Base-by-base conservation (phyloP, 306 rosid species). In the Pachyrhizus erosus region DNA sequence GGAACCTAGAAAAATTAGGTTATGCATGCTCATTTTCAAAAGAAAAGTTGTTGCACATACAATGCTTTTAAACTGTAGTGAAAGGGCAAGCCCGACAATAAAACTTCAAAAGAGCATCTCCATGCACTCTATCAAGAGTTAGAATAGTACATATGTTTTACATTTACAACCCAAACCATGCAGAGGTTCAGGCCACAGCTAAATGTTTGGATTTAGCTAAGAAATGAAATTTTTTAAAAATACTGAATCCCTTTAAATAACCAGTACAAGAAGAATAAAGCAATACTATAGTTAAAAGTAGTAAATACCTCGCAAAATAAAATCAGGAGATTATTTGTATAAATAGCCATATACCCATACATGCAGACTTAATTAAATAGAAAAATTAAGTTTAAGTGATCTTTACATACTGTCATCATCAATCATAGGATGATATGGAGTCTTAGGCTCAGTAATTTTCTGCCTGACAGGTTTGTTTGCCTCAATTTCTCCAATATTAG, bases 361-460 rank as follows among this genome's bases (percentile, higher is more conserved):
- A 33, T 76, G 75, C 71, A 65, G 67, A 70, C 34, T 64, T 18
- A 40, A 62, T 5, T 5, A 24, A 60, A 29, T 62, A 27, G 77
- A 79, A 75, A 46, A 72, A 83, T 34, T 70, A 79, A 57, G 66
- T 60, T 58, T 72, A 49, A 83, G 23, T 70, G 46, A 79, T 68
- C 65, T 65, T 51, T 74, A 73, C 80, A 84, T 77, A 96, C 99
- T 88, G 45, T 96, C 97, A 83, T 93, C 98, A 54, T 94, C 97
- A 84, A 93, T 83, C 98, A 96, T 91, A 34, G 90, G 92, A 83
- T 96, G 99, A 88, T 96, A 96, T 40, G 99, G 99, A 43, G 99
- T 96, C 92, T 96, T 96, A 0, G 99, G 99, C 82, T 96, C 99
- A 75, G 97, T 93, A 83, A 96, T 96, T 88, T 96, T 96, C 94